Evolutionary conservation across 306 rosid species (phyloP).

Genomic region (Elaeagnus macrophylla): DNA sequence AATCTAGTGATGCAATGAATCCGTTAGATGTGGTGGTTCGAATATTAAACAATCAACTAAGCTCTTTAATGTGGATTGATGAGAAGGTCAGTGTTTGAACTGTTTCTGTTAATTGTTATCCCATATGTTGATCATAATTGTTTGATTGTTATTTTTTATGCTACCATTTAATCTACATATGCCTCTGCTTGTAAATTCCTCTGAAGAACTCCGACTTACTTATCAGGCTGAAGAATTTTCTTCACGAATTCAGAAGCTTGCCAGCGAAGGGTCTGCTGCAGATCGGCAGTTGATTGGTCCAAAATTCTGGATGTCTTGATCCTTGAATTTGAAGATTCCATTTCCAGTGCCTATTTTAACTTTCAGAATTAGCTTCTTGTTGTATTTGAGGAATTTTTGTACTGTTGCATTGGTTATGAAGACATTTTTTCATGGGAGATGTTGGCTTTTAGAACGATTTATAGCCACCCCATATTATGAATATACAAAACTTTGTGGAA

Average conservation of each 20-base stretch:
- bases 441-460: no score
- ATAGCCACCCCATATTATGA: no score
- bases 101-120: background rate
- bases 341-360: background rate
- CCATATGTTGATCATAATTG: background rate
- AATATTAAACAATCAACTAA: constrained; percentile 84
- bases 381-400: background rate
- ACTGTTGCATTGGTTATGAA: no score
- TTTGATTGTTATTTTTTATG: background rate
- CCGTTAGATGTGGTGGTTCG: constrained; percentile 87
- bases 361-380: background rate
- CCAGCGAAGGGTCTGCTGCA: constrained; percentile 59
- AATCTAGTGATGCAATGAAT: constrained; percentile 53
- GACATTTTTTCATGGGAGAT: no score
- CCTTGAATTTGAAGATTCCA: background rate
- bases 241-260: constrained; percentile 71
- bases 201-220: constrained; percentile 22
- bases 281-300: constrained; percentile 50
- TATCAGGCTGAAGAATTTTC: constrained; percentile 88
- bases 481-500: no score
- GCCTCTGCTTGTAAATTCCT: background rate
- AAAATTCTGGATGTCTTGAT: constrained; percentile 57
- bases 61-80: constrained; percentile 93
- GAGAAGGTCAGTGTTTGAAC: constrained; percentile 65
- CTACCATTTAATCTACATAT: background rate